phyloP scores from a whole-genome alignment of 2,329 filamentous ascomycete species.

The Albophoma yamanashiensis region DNA sequence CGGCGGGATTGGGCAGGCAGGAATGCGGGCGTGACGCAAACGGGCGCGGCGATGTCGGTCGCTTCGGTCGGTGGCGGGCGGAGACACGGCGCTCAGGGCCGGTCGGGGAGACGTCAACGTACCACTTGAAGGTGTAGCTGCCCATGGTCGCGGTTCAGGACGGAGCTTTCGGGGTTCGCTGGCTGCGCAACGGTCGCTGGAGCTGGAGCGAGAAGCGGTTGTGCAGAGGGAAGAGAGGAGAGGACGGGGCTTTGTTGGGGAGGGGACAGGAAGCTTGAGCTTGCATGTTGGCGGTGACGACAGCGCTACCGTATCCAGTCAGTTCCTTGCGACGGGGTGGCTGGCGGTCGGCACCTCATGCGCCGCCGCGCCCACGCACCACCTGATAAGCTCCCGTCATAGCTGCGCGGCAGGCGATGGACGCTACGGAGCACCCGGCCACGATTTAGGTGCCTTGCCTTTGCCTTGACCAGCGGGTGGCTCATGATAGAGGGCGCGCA shows the following conservation, averaged over 20 bases:
- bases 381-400: not conserved
- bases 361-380: not conserved
- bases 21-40: not conserved
- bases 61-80: not conserved
- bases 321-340: not conserved
- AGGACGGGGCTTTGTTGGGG: not conserved
- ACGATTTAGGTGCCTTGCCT: not conserved
- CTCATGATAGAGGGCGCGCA: not conserved
- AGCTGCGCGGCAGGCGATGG: not conserved
- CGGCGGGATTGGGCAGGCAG: not conserved
- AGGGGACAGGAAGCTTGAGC: not conserved
- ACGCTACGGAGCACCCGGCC: not conserved
- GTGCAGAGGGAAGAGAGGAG: not conserved
- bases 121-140: conserved; percentile 63
- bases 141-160: conserved; percentile 38
- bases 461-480: not conserved
- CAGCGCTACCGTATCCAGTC: not conserved
- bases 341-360: not conserved
- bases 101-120: conserved; percentile 18
- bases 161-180: not conserved
- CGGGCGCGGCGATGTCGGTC: not conserved
- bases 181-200: not conserved
- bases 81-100: not conserved
- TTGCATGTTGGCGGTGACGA: not conserved
- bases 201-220: not conserved